These are phyloP conservation scores for Podospora pseudoanserina DNA, from an alignment of 495 filamentous ascomycete species.

Conservation along the genomic window DNA sequence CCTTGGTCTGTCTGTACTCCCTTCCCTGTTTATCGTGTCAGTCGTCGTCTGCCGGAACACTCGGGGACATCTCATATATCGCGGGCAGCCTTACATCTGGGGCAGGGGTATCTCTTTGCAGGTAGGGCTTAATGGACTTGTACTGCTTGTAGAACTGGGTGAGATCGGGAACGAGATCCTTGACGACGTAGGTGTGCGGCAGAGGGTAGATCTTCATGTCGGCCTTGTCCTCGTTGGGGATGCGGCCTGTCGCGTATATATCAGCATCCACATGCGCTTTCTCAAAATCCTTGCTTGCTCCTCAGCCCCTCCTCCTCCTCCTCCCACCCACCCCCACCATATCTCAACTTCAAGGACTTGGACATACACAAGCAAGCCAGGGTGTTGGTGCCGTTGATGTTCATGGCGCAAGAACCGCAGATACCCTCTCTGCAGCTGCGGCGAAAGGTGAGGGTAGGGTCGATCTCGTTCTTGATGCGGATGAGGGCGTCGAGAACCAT, in stretches of 20 bases:
- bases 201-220: slow-evolving; percentile 96
- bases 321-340: background rate
- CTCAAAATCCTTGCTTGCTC: background rate
- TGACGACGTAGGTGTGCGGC: slow-evolving; percentile 98
- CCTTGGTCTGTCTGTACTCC: slow-evolving; percentile 84
- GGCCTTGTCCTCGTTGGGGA: slow-evolving; percentile 72
- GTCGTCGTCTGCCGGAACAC: background rate
- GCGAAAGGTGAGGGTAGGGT: slow-evolving; percentile 94
- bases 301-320: too few relatives aligned
- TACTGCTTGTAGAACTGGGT: slow-evolving; percentile 99
- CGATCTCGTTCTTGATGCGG: slow-evolving; percentile 97
- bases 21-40: slow-evolving; percentile 57
- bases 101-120: slow-evolving; percentile 77
- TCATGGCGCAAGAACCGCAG: slow-evolving; percentile 98
- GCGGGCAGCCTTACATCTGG: slow-evolving; percentile 57
- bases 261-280: slow-evolving; percentile 7
- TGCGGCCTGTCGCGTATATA: slow-evolving; percentile 66
- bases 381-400: slow-evolving; percentile 97
- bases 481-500: slow-evolving; percentile 98
- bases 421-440: slow-evolving; percentile 96
- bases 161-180: slow-evolving; percentile 94
- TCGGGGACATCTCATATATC: background rate
- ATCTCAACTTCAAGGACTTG: slow-evolving; percentile 4
- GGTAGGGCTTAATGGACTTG: slow-evolving; percentile 98
- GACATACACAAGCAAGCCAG: slow-evolving; percentile 94